Conservation (phyloP, 1,284 basidiomycete genomes). For the Pholiota adiposa region DNA sequence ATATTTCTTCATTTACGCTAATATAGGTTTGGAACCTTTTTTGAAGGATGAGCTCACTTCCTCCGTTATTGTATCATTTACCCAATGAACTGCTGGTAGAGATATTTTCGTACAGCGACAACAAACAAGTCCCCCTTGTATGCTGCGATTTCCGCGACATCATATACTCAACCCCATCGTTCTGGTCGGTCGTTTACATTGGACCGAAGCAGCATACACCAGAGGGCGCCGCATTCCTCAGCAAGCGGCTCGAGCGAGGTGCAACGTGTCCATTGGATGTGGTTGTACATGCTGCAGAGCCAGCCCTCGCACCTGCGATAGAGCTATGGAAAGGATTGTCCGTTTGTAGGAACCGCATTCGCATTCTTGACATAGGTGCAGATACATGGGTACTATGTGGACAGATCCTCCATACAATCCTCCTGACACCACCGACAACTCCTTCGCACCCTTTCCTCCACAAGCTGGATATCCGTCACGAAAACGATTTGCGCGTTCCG, state of each 20-base stretch:
- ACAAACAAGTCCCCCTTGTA: background rate
- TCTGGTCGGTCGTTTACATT: background rate
- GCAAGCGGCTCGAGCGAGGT: background rate
- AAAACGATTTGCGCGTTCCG: background rate
- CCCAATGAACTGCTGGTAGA: background rate
- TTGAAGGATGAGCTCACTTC: background rate
- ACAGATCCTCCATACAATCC: background rate
- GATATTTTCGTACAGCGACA: background rate
- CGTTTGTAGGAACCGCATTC: background rate
- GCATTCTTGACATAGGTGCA: background rate
- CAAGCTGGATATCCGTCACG: background rate
- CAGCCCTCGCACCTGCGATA: too few species aligned
- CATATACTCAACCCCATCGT: background rate
- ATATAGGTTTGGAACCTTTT: too few species aligned
- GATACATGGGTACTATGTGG: background rate
- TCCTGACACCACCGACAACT: background rate
- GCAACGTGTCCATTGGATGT: background rate
- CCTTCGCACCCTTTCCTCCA: background rate
- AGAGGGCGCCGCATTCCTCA: background rate
- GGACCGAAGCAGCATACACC: background rate
- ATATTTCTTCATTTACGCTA: too few species aligned
- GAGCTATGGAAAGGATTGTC: background rate
- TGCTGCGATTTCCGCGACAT: background rate
- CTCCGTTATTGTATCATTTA: background rate
- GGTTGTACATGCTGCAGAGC: background rate